phyloP scores from a whole-genome alignment of 2,329 filamentous ascomycete species.

The Colletotrichum nymphaeae region DNA sequence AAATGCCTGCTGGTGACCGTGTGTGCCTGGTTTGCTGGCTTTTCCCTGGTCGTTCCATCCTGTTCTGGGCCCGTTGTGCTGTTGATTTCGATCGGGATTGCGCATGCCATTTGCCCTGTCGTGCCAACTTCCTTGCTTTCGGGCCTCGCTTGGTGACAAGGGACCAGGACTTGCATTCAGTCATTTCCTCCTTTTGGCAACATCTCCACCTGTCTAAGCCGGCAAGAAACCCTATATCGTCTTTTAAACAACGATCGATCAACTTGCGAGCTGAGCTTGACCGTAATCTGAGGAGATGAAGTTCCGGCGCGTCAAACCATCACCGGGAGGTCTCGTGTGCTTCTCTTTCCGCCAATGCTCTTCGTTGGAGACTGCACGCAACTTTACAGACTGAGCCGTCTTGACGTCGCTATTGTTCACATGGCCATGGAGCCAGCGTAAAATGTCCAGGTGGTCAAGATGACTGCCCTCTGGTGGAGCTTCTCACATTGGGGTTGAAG shows the following conservation, averaged over 20 bases:
- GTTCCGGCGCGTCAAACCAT: slow-evolving; percentile 13
- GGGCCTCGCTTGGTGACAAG: slow-evolving; percentile 5
- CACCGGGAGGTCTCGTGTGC: background rate
- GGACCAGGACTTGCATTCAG: slow-evolving; percentile 6
- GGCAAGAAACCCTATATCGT: slow-evolving; percentile 20
- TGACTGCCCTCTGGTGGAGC: background rate
- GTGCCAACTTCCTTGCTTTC: slow-evolving; percentile 29
- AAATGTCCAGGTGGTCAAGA: background rate
- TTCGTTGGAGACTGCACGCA: background rate
- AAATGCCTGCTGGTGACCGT: background rate
- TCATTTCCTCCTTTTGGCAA: slow-evolving; percentile 19
- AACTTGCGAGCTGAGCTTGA: background rate
- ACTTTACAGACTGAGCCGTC: background rate
- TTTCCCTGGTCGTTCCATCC: slow-evolving; percentile 26
- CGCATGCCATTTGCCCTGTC: slow-evolving; percentile 3
- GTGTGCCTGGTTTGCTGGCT: slow-evolving; percentile 7
- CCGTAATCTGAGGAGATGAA: slow-evolving; percentile 20
- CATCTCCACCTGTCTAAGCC: slow-evolving; percentile 21
- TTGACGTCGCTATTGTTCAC: background rate
- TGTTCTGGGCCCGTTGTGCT: slow-evolving; percentile 23
- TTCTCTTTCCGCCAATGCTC: background rate
- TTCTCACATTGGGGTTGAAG: background rate
- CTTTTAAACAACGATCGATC: background rate
- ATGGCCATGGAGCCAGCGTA: background rate
- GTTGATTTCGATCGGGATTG: slow-evolving; percentile 27